Base-by-base conservation (phyloP, 371 early-diverging fungal genomes). In the Blakeslea trispora region DNA sequence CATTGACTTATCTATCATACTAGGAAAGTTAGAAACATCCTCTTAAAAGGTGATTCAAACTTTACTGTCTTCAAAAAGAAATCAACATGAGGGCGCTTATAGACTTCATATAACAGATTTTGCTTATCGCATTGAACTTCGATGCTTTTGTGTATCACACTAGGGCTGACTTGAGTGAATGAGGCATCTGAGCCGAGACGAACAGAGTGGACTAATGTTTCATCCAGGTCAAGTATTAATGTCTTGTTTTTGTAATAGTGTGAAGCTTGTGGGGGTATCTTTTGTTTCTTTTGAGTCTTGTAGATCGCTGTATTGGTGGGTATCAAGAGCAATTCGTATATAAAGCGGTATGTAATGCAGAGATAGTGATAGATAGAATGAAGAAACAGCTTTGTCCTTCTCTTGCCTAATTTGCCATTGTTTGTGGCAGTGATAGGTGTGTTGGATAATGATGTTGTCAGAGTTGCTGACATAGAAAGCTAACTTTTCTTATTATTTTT, bases 171-270 rank as follows among this genome's bases (percentile, higher is more conserved):
- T 19, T 42, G 39, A 8, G 52, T 42, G 22, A 57, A 61, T 34
- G 28, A 28, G 28, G 28, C 28, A 5, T 35, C 53, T n/a, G 69
- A 61, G 2, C 69, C 69, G 7, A 72, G 47, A 13, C 72, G 57
- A 22, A 72, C 69, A 39, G 96, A 92, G 71, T 97, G 97, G n/a
- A 98, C 92, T 47, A 98, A 81, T 1, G 98, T 97, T 72, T 97
- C 96, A 64, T 98, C 99, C 47, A 98, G 77, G 79, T 98, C 99
- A 55, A 98, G 73, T 4, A 96, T 95, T 32, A 98, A 74, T 5
- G 92, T 95, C 70, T 96, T 96, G 45, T 63, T 65, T 45, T 68
- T 68, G 49, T 72, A 75, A 42, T 75, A 75, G 14, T 59, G 53
- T 2, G 37, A 37, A 10, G 37, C 14, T 1, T 37, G 9, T 37